phyloP scores from a whole-genome alignment of 1,284 basidiomycete genomes.

The Trichosporon sp. region DNA sequence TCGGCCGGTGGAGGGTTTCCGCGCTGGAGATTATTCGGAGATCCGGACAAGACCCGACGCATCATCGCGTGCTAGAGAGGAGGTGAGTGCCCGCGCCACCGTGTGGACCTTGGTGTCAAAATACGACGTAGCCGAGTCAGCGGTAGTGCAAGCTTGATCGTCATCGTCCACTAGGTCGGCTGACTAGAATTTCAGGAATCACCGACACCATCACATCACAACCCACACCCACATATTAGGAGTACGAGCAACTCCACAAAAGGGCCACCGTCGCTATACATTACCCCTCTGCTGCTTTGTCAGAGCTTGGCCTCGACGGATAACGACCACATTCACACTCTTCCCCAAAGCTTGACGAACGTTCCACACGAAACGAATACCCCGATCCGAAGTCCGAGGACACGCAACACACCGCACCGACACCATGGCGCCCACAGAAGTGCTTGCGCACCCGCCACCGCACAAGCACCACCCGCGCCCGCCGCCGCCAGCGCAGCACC shows the following conservation, averaged over 20 bases:
- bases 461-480: neutral
- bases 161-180: neutral
- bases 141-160: neutral
- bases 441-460: neutral
- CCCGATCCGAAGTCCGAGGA: neutral
- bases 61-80: neutral
- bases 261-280: neutral
- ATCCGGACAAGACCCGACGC: neutral
- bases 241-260: neutral
- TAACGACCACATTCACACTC: neutral
- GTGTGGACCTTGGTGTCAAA: neutral
- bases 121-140: constrained; percentile 6
- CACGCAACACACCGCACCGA: too few relatives aligned
- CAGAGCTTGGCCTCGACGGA: neutral
- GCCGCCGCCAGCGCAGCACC: neutral
- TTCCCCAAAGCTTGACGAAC: neutral
- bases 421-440: neutral
- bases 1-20: neutral
- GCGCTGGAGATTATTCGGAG: neutral
- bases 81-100: constrained; percentile 12
- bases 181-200: constrained; percentile 11
- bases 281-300: neutral
- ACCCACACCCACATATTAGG: neutral
- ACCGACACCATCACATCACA: neutral
- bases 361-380: neutral